These are phyloP conservation scores for Cydonia oblonga DNA, from an alignment of 331 rosid genomes.

Conservation along the genomic window DNA sequence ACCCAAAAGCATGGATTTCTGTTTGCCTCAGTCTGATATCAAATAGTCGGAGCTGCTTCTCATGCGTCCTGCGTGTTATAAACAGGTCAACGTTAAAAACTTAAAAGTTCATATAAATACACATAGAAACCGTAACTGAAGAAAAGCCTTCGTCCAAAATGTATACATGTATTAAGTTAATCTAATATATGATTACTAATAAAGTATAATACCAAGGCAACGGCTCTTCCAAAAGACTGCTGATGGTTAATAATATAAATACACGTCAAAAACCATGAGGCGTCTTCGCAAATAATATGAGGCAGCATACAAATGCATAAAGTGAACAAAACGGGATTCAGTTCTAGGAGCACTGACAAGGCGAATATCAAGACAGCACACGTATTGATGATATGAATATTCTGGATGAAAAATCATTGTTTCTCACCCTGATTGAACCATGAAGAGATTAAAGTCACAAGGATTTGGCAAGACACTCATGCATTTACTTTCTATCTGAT, in stretches of 20 bases:
- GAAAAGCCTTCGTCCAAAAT: neutral
- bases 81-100: neutral
- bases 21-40: conserved; percentile 79
- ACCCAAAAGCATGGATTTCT: conserved; percentile 85
- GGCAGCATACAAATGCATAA: neutral
- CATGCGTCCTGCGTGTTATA: conserved; percentile 53
- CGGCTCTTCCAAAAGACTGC: neutral
- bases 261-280: neutral
- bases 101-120: neutral
- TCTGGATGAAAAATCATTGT: neutral
- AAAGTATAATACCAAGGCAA: neutral
- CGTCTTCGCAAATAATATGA: neutral
- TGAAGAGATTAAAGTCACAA: conserved; percentile 73
- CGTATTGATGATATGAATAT: neutral
- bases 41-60: conserved; percentile 79
- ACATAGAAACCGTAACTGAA: neutral
- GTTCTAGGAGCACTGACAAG: neutral
- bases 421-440: conserved; percentile 90
- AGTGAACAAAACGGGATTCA: neutral
- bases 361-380: neutral
- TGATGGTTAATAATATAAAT: neutral
- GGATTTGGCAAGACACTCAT: conserved; percentile 91
- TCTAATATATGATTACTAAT: neutral
- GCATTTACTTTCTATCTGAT: conserved; percentile 88
- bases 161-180: neutral